Evolutionary conservation across 345 rosid genomes (phyloP), one percentile per base, ranked within the genome.

Genomic region (Bretschneidera sinensis): DNA sequence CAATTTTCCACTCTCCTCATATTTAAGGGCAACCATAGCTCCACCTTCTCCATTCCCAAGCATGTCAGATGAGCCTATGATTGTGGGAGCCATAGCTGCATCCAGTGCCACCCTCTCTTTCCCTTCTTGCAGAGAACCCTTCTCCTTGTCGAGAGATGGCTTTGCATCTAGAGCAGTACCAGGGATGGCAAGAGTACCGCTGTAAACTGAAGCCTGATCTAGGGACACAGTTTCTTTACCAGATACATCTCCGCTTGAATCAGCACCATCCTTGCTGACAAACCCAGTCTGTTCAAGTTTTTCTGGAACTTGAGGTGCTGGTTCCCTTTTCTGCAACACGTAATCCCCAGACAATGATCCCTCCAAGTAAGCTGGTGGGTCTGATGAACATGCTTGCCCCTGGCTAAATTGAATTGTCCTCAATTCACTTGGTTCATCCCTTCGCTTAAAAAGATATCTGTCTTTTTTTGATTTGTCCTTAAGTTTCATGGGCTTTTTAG

Each of bases 391-490:
- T 68, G 76, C 76, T 73, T 74, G 79, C 57, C n/a, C 80, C 65
- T 68, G 74, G 68, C 59, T 78, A 67, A 61, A 69, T 56, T 63
- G 76, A 59, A 55, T 62, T 18, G 55, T 20, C 60, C 47, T 71
- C 47, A 64, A 25, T 51, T 77, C 79, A 55, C 72, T 75, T 50
- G 76, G 64, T 64, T 88, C 99, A 34, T 83, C 88, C 72, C 95
- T 82, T 54, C 86, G 81, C 77, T 88, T 91, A 75, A 95, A 76
- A 63, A 88, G 85, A 69, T 85, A 88, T 56, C 73, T 83, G 62
- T 88, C 95, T 76, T 85, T 81, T 79, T 88, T 91, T 19, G 81
- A 76, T 15, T 69, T 78, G 64, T 86, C 97, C 95, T 91, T 86
- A 55, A 78, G 80, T 83, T 88, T 95, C 64, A 77, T 31, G 47